Percentiles rank a stretch among this genome's conserved stretches.
Conservation (phyloP, 2,329 filamentous ascomycete species). For the Epichloe elymi region DNA sequence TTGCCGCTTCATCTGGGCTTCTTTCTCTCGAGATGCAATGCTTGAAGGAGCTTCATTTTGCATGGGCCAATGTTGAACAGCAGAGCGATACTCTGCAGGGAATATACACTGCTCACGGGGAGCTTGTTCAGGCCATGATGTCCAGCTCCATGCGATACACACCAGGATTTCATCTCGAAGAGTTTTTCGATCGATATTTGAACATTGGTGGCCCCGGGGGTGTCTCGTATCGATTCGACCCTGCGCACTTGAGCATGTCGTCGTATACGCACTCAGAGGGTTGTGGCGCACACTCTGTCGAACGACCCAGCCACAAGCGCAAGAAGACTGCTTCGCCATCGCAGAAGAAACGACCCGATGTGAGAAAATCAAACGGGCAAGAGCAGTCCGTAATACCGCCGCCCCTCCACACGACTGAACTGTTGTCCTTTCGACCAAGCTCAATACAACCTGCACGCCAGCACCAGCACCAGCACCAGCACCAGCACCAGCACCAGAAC, state of each 20-base stretch:
- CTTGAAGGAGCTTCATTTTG: conserved; percentile 58
- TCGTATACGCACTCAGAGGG: conserved; percentile 36
- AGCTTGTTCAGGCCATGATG: conserved; percentile 61
- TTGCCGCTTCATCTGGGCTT: conserved; percentile 52
- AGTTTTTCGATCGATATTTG: conserved; percentile 73
- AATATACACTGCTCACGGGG: conserved; percentile 66
- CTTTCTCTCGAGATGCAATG: conserved; percentile 69
- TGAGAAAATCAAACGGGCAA: neutral
- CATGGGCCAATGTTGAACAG: conserved; percentile 68
- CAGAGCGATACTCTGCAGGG: conserved; percentile 67
- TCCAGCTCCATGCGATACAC: conserved; percentile 56
- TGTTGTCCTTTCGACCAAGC: neutral
- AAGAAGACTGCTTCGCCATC: conserved; percentile 25
- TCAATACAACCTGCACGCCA: neutral
- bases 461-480: neutral
- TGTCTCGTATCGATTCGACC: conserved; percentile 52
- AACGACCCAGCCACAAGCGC: conserved; percentile 27
- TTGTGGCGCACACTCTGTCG: conserved; percentile 9
- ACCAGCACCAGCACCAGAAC: neutral
- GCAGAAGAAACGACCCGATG: neutral
- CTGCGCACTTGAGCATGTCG: conserved; percentile 57
- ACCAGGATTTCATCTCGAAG: conserved; percentile 71
- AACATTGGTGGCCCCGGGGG: conserved; percentile 45
- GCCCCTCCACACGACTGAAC: neutral
- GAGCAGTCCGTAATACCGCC: neutral